Percentiles rank a stretch among this genome's conserved stretches.
Evolutionary conservation across 768 basidiomycete species (phyloP).

Genomic region (Termitomyces sp.): DNA sequence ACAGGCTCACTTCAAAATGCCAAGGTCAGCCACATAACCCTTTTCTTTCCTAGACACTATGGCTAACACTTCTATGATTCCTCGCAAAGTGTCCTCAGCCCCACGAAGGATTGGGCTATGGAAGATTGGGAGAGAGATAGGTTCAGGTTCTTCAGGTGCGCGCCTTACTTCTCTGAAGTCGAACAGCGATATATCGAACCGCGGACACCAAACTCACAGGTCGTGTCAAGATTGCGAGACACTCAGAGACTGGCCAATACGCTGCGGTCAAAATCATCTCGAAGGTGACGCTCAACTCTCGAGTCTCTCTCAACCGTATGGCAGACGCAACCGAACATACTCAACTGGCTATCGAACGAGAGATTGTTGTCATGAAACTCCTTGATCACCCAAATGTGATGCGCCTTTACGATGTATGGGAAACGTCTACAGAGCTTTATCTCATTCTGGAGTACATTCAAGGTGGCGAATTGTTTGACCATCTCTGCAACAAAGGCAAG

Average conservation of each 20-base stretch:
- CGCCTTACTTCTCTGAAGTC: background rate
- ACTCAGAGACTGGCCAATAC: slow-evolving; percentile 82
- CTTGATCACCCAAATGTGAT: slow-evolving; percentile 94
- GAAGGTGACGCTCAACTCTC: slow-evolving; percentile 64
- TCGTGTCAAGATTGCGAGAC: slow-evolving; percentile 84
- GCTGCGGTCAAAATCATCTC: slow-evolving; percentile 95
- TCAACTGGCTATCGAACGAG: slow-evolving; percentile 79
- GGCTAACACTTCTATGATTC: slow-evolving; percentile 21
- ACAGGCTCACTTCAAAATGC: background rate
- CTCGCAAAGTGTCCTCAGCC: slow-evolving; percentile 21
- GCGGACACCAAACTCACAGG: slow-evolving; percentile 39
- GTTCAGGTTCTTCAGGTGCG: slow-evolving; percentile 74
- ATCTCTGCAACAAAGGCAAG: slow-evolving; percentile 75
- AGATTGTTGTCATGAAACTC: slow-evolving; percentile 97
- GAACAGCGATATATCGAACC: background rate
- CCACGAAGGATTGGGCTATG: slow-evolving; percentile 74
- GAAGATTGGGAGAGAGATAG: slow-evolving; percentile 83
- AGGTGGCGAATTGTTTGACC: slow-evolving; percentile 92
- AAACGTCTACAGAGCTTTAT: slow-evolving; percentile 83
- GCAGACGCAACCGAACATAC: slow-evolving; percentile 74
- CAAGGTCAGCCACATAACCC: slow-evolving; percentile 17
- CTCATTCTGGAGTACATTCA: slow-evolving; percentile 94
- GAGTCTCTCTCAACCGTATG: slow-evolving; percentile 61
- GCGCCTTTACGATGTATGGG: slow-evolving; percentile 96
- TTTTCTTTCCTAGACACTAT: slow-evolving; percentile 17